phyloP scores from a whole-genome alignment of 2,329 filamentous ascomycete species.

The Ceratocystis cubensis region DNA sequence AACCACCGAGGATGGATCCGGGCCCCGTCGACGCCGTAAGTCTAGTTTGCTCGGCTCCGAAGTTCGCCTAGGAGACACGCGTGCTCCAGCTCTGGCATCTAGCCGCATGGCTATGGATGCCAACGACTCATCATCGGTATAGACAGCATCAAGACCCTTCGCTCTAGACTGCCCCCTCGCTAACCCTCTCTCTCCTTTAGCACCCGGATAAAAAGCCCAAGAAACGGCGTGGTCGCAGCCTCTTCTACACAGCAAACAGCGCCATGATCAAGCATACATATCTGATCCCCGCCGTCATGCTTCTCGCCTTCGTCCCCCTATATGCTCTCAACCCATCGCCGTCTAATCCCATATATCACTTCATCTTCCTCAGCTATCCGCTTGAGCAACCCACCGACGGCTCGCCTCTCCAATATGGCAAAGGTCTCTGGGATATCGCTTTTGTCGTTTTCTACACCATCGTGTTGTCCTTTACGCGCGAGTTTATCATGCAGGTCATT shows the following conservation, averaged over 20 bases:
- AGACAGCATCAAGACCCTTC: conserved; percentile 4
- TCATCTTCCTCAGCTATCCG: conserved; percentile 83
- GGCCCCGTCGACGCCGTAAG: conserved; percentile 40
- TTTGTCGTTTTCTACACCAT: conserved; percentile 84
- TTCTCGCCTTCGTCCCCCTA: conserved; percentile 48
- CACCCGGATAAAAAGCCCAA: conserved; percentile 31
- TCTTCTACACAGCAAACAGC: conserved; percentile 38
- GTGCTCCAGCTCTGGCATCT: conserved; percentile 42
- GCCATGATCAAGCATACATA: conserved; percentile 49
- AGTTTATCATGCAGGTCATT: conserved; percentile 89
- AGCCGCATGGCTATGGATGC: conserved; percentile 36
- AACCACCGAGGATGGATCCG: conserved; percentile 23
- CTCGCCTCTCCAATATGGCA: conserved; percentile 61
- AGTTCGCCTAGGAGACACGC: conserved; percentile 43
- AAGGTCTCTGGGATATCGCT: conserved; percentile 73
- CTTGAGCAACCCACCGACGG: conserved; percentile 39
- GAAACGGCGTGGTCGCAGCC: conserved; percentile 42
- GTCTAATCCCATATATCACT: conserved; percentile 65
- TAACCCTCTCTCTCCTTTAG: background rate
- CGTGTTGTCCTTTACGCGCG: conserved; percentile 81
- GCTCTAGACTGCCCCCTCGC: background rate
- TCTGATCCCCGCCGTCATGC: conserved; percentile 54
- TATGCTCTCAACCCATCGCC: conserved; percentile 66
- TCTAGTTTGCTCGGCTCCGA: conserved; percentile 43
- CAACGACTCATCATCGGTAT: conserved; percentile 18